These are phyloP conservation scores for Metarhizium robertsii DNA, from an alignment of 2,329 filamentous ascomycete species.

Conservation along the genomic window DNA sequence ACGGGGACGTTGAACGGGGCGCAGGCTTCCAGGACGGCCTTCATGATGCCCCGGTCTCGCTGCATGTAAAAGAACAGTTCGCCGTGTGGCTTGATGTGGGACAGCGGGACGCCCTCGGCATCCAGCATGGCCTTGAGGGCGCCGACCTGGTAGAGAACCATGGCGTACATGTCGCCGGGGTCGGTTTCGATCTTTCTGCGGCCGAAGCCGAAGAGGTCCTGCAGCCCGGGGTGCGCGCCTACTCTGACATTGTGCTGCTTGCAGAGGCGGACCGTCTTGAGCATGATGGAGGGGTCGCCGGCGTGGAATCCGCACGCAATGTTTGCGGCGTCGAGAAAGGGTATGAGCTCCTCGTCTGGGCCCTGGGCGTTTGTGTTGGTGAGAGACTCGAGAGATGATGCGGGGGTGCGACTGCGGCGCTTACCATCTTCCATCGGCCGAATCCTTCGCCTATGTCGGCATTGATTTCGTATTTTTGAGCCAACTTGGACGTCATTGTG, in stretches of 20 bases:
- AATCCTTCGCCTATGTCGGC: slow-evolving; percentile 44
- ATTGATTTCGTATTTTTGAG: slow-evolving; percentile 27
- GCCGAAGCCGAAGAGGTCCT: slow-evolving; percentile 57
- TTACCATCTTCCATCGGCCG: slow-evolving; percentile 30
- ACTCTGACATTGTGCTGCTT: slow-evolving; percentile 46
- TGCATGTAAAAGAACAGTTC: slow-evolving; percentile 5
- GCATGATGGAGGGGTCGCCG: slow-evolving; percentile 56
- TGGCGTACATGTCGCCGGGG: slow-evolving; percentile 46
- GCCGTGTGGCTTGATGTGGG: slow-evolving; percentile 40
- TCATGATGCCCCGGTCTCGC: slow-evolving; percentile 15
- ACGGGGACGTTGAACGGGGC: slow-evolving; percentile 17
- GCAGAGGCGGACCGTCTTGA: slow-evolving; percentile 46
- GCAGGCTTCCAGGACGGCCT: slow-evolving; percentile 18
- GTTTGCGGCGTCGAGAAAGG: slow-evolving; percentile 52
- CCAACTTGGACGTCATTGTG: background rate
- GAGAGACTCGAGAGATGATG: too few species aligned
- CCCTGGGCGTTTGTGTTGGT: slow-evolving; percentile 19
- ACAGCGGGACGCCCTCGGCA: slow-evolving; percentile 42
- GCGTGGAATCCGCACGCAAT: slow-evolving; percentile 52
- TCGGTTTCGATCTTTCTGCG: slow-evolving; percentile 51
- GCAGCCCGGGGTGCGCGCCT: slow-evolving; percentile 55
- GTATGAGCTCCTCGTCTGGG: slow-evolving; percentile 51
- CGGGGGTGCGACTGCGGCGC: background rate
- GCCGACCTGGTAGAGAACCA: slow-evolving; percentile 54
- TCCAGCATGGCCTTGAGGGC: slow-evolving; percentile 51